Evolutionary conservation across 2,329 filamentous ascomycete genomes (phyloP), one percentile per base, ranked within the genome.

Genomic region (Teratosphaeria viscida): DNA sequence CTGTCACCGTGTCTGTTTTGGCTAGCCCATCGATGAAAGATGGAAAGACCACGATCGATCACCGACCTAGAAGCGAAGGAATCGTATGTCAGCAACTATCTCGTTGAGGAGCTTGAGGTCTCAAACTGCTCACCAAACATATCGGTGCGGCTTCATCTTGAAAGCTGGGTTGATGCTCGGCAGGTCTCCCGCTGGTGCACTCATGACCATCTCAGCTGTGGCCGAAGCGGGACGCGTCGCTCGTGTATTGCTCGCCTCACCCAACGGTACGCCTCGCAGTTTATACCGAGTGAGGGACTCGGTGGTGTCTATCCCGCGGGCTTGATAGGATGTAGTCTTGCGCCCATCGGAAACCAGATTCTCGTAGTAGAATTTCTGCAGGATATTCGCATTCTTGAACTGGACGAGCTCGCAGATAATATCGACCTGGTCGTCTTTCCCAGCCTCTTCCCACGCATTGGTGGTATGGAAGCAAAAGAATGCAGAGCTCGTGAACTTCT

Each of bases 381-480:
- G 75, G 16, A 91, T 77, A 60, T 89, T 84, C 0, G 82, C 74
- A 57, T 82, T 86, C 0, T 82, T 78, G 67, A 87, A 91, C 57
- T 82, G 76, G 34, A 85, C 73, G 1, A 87, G 70, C 62, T 95
- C 90, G 58, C 86, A 83, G 34, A 85, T 76, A 19, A 94, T 77
- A 61, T 85, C 78, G 5, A 74, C 73, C n/a, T 77, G 74, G 57
- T 29, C 57, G 47, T 57, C 57, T 32, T 34, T 10, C 57, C 0
- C 72, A 76, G 0, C 63, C 52, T 89, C 81, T 67, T 92, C 88
- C 70, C 85, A 94, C 0, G 88, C 82, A 65, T 95, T 95, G 69
- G 90, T 77, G 0, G 82, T 83, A 73, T 95, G 90, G 72, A 95
- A 95, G 72, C 84, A 86, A 76, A 92, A 95, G 54, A 85, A 85